phyloP scores from a whole-genome alignment of 441 rosid genomes.

The Erodium moschatum region DNA sequence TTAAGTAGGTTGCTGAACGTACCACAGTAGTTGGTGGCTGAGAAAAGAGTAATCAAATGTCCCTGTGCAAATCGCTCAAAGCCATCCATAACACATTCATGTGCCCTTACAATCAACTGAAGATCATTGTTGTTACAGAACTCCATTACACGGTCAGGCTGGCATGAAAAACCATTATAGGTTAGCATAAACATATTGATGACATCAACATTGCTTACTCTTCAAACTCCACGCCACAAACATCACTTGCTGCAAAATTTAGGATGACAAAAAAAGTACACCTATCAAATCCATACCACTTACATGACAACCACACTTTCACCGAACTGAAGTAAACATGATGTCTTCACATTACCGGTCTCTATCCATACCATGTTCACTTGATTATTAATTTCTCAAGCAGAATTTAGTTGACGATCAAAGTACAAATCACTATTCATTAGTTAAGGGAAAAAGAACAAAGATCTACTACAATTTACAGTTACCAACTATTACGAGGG shows the following conservation, averaged over 20 bases:
- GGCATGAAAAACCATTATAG: constrained; percentile 23
- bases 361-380: neutral
- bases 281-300: neutral
- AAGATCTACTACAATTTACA: neutral
- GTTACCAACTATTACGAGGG: neutral
- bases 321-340: neutral
- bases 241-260: neutral
- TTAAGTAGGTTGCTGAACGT: constrained; percentile 19
- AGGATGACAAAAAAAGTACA: neutral
- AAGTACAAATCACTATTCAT: neutral
- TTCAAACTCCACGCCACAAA: neutral
- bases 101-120: constrained; percentile 91
- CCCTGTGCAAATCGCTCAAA: constrained; percentile 98
- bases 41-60: constrained; percentile 91
- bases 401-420: neutral
- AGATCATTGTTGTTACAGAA: constrained; percentile 96
- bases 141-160: constrained; percentile 99
- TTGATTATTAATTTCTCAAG: neutral
- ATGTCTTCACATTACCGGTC: neutral
- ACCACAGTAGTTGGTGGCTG: constrained; percentile 98
- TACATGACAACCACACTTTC: neutral
- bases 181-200: constrained; percentile 20
- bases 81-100: constrained; percentile 99
- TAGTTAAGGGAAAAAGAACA: neutral
- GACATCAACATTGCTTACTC: neutral